Conservation (phyloP, 768 basidiomycete genomes). For the Rubroboletus satanas region DNA sequence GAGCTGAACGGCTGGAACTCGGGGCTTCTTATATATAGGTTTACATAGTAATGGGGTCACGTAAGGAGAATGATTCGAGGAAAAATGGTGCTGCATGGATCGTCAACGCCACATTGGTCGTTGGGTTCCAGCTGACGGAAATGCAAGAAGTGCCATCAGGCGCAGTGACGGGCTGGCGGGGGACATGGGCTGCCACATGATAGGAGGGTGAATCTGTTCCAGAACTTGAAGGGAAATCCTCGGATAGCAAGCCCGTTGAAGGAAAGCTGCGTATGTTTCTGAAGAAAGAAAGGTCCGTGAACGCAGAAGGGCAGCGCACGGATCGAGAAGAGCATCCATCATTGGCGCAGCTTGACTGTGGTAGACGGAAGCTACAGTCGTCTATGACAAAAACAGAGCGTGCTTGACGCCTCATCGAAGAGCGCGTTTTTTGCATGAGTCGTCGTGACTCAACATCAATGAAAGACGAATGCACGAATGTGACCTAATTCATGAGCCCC, state of each 20-base stretch:
- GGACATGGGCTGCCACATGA: background rate
- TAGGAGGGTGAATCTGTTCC: conserved; percentile 9
- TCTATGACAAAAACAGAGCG: conserved; percentile 4
- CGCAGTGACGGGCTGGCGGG: conserved; percentile 4
- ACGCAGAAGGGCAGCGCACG: background rate
- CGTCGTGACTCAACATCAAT: conserved; percentile 10
- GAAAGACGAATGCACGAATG: background rate
- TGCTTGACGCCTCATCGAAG: conserved; percentile 10
- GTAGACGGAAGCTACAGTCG: background rate
- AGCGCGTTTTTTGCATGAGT: conserved; percentile 21
- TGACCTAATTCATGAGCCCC: conserved; percentile 1
- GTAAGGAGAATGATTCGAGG: background rate
- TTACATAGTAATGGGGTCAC: conserved; percentile 10
- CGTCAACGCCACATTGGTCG: conserved; percentile 3
- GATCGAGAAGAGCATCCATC: background rate
- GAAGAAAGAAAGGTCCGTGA: conserved; percentile 3
- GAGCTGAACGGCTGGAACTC: background rate
- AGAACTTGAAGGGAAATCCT: background rate
- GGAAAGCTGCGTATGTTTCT: background rate
- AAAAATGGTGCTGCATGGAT: background rate
- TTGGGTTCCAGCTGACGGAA: conserved; percentile 15
- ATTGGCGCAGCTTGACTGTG: background rate
- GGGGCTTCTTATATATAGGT: conserved; percentile 16
- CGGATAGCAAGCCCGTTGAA: conserved; percentile 1
- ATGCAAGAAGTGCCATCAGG: conserved; percentile 14